These are phyloP conservation scores for Pseudogymnoascus sp. DNA, from an alignment of 2,329 filamentous ascomycete genomes.

Conservation along the genomic window DNA sequence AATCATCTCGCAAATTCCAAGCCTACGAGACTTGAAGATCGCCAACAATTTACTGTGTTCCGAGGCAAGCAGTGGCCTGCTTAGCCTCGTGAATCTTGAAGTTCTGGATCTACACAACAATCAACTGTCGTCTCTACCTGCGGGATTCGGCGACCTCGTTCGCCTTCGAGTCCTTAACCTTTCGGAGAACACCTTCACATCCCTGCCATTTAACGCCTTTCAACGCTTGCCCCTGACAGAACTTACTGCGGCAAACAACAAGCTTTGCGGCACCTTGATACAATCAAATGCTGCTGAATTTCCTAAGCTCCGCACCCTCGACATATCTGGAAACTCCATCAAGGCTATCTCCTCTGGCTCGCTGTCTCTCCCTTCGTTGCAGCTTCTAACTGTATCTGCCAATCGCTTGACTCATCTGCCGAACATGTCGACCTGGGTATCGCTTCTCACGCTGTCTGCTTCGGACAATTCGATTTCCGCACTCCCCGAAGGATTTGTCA, in stretches of 20 bases:
- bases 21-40: constrained; percentile 73
- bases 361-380: constrained; percentile 56
- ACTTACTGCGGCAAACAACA: constrained; percentile 70
- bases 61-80: constrained; percentile 56
- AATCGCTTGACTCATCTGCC: constrained; percentile 73
- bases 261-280: constrained; percentile 66
- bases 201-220: constrained; percentile 64
- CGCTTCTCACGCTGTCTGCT: constrained; percentile 64
- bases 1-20: constrained; percentile 64
- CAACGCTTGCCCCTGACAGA: constrained; percentile 65
- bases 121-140: constrained; percentile 64
- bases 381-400: constrained; percentile 68
- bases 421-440: constrained; percentile 66
- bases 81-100: constrained; percentile 63
- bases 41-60: constrained; percentile 71
- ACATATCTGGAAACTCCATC: constrained; percentile 72
- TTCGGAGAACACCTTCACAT: constrained; percentile 68
- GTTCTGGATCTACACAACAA: constrained; percentile 78
- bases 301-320: constrained; percentile 63
- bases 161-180: constrained; percentile 72
- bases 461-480: constrained; percentile 74
- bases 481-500: constrained; percentile 70
- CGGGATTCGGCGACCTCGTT: constrained; percentile 57
- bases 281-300: constrained; percentile 52
- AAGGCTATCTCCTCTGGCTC: constrained; percentile 28